Base-by-base conservation (phyloP, 495 filamentous ascomycete species). In the Penicillium cataractarum region DNA sequence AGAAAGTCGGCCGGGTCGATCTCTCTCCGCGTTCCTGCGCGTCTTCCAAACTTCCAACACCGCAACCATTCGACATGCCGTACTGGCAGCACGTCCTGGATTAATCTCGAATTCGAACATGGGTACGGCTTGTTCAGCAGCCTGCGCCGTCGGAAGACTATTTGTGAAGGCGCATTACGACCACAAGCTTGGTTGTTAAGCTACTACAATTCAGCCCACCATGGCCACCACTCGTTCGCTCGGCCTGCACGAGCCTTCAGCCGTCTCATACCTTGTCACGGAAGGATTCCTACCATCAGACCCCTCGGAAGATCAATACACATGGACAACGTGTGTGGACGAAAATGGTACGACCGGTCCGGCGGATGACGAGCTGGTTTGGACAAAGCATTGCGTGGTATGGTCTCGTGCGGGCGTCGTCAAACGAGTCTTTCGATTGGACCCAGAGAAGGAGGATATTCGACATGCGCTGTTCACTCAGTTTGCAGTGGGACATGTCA, bases 211-310 rank as follows among this genome's bases (percentile, higher is more conserved):
- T 58, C 65, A 69, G 60, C 73, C 57, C 64, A 76, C 40, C 61
- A 98, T 99, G 95, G 93, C 93, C 62, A 86, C 91, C 61, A 87
- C 95, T 71, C 88, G 85, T 60, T 97, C 93, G 46, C 84, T 97
- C 58, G 95, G 95, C 66, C 80, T 96, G 65, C 93, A 97, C 76
- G 86, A 89, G 71, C 93, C 95, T 61, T 83, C 90, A 58, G 92
- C 88, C 56, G 81, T 98, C 42, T 86, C 86, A 33, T 94, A 92
- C 77, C 87, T 96, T 51, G 86, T 97, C 65, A 82, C 88, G 54
- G 94, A 99, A 72, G 83, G 85, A 24, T 84, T 97, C 3, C 80
- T 98, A 0, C 86, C 89, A 24, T 73, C 84, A 17, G 84, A 97
- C 49, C 87, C 91, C 4, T 80, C 86, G 8, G 74, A 83, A 35